Evolutionary conservation across 2,329 filamentous ascomycete species (phyloP).

Genomic region (Hypomyces perniciosus): DNA sequence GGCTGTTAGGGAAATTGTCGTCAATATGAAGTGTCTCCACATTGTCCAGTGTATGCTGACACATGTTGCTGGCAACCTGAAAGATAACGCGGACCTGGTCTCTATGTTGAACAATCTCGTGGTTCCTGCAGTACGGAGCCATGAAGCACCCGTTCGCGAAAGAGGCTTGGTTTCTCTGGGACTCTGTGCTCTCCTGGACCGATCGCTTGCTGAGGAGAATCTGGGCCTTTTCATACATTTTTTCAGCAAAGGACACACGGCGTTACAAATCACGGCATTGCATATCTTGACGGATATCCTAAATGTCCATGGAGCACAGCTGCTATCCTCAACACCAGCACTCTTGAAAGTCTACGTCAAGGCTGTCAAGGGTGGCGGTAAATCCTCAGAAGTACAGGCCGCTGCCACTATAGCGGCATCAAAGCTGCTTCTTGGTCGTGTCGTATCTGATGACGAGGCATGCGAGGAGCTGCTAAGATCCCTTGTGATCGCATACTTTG

Average conservation of each 20-base stretch:
- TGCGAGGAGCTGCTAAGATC: slow-evolving; percentile 74
- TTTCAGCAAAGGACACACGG: slow-evolving; percentile 86
- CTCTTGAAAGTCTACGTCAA: slow-evolving; percentile 82
- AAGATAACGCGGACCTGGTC: slow-evolving; percentile 85
- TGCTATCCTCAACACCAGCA: slow-evolving; percentile 60
- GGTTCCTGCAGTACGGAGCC: slow-evolving; percentile 87
- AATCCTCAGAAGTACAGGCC: slow-evolving; percentile 68
- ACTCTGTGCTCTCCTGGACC: slow-evolving; percentile 84
- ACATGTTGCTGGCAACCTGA: slow-evolving; percentile 81
- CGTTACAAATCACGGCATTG: slow-evolving; percentile 80
- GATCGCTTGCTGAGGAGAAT: slow-evolving; percentile 87
- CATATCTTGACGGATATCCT: slow-evolving; percentile 92
- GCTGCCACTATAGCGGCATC: slow-evolving; percentile 75
- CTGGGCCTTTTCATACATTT: slow-evolving; percentile 91
- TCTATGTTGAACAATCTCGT: slow-evolving; percentile 98
- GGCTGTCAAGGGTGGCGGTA: slow-evolving; percentile 66
- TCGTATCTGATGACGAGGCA: slow-evolving; percentile 64
- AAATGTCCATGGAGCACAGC: slow-evolving; percentile 76
- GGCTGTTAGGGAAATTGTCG: slow-evolving; percentile 83
- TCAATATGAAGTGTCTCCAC: slow-evolving; percentile 97
- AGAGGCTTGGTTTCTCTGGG: slow-evolving; percentile 84
- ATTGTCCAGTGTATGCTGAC: slow-evolving; percentile 97
- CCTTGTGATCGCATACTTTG: slow-evolving; percentile 82
- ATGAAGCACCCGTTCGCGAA: slow-evolving; percentile 88
- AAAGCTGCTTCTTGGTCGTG: slow-evolving; percentile 76